Base-by-base conservation (phyloP, 2,329 filamentous ascomycete genomes). In the Pestalotiopsis sp. region DNA sequence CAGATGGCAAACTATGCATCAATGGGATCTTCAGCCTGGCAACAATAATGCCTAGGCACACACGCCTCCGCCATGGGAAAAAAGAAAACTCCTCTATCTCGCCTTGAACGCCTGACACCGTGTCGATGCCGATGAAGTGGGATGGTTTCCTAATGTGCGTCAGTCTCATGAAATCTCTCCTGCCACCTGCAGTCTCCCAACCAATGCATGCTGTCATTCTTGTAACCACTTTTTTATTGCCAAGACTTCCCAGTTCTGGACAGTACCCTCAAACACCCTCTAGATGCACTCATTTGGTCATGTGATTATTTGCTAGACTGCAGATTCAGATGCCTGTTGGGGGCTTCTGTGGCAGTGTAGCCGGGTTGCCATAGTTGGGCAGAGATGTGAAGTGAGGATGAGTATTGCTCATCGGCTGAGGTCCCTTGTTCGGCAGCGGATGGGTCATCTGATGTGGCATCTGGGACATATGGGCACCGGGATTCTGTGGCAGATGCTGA, bases 301-400 rank as follows among this genome's bases (percentile, higher is more conserved):
- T 65, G 56, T 58, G 45, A 13, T 67, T 60, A 68, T 13, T 63
- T 69, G 13, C 5, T 57, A 27, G 36, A 39, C 31, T 59, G 45
- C n/a, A 79, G 69, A 79, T 75, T 39, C 83, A 85, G 74, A 84
- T 81, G 74, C 82, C 83, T 69, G 83, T 83, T 41, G 85, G 80
- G 69, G 87, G 87, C 79, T 89, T 89, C 75, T 89, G 87, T 69
- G 87, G 87, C 75, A 90, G 77, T 39, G 86, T 86, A 39, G 87
- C 86, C 69, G 87, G 87, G 77, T 90, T 90, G 72, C 87, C 87
- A 72, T 89, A 90, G 69, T 82, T 84, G 58, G 86, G 86, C 71
- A 90, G 78, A 73, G 88, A 86, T 70, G 82, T 84, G 73, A 84
- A 89, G 5, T 83, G 76, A 9, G 69, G 41, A 23, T 68, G 66